A percentile compares a stretch with the other conserved stretches of the same genome.
Conservation (phyloP, 1,284 basidiomycete species). For the Dichomitus squalens region DNA sequence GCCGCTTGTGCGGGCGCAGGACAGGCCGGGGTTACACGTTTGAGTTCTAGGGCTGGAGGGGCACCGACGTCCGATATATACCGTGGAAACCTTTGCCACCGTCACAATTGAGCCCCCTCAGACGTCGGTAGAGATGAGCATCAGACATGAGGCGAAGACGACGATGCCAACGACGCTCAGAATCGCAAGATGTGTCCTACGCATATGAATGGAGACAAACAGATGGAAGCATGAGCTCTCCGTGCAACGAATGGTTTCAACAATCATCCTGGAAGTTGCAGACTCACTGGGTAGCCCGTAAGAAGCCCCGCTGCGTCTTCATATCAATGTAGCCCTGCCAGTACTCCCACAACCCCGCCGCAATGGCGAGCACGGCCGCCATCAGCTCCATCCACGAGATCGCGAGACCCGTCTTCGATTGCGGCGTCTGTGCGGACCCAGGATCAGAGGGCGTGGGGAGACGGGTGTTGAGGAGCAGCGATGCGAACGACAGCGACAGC, state of each 20-base stretch:
- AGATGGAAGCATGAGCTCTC: conserved; percentile 8
- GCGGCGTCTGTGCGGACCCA: conserved; percentile 25
- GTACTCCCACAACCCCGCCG: conserved; percentile 66
- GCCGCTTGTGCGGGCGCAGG: not conserved
- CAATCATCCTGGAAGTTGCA: not conserved
- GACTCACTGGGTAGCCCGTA: conserved; percentile 59
- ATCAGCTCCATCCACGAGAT: conserved; percentile 34
- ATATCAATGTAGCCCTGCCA: conserved; percentile 58
- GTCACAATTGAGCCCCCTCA: conserved; percentile 1
- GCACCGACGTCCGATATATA: not conserved
- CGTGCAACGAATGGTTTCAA: not conserved
- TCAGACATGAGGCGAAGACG: conserved; percentile 29
- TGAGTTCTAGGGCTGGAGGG: not conserved
- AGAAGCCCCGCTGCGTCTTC: conserved; percentile 57
- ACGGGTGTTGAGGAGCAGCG: conserved; percentile 60
- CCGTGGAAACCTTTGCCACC: not conserved
- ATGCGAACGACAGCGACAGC: conserved; percentile 63
- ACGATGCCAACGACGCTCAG: conserved; percentile 25
- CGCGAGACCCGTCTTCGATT: conserved; percentile 26
- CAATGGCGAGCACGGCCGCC: conserved; percentile 56
- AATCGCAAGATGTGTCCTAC: conserved; percentile 25
- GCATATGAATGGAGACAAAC: not conserved
- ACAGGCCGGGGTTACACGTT: not conserved
- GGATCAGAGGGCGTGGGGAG: conserved; percentile 44
- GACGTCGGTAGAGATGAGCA: conserved; percentile 25